Percentiles rank a stretch among this genome's conserved stretches.
Evolutionary conservation across 345 rosid genomes (phyloP).

Genomic region (Ailanthus altissimus): DNA sequence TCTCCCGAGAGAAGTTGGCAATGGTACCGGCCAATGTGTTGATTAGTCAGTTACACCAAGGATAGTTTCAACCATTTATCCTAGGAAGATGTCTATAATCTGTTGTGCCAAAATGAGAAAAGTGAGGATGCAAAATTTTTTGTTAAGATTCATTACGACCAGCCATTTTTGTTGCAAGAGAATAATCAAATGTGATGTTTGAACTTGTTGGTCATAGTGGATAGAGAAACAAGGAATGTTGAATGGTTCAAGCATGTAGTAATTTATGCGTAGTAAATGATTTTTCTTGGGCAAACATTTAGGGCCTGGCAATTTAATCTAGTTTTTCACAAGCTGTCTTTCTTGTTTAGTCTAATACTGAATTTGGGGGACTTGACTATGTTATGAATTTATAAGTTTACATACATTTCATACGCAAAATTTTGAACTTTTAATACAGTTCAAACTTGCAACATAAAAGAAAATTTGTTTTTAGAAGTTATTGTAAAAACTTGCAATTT

Average conservation of each 20-base stretch:
- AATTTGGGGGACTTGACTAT: too few relatives aligned
- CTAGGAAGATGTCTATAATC: constrained; percentile 22
- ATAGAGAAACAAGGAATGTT: not conserved
- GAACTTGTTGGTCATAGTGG: not conserved
- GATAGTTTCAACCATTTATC: constrained; percentile 19
- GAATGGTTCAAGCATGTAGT: not conserved
- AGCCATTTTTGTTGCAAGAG: not conserved
- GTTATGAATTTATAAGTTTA: too few relatives aligned
- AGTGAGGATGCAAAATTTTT: constrained; percentile 25
- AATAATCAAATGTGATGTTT: not conserved
- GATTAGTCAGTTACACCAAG: constrained; percentile 19
- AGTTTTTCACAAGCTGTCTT: too few relatives aligned
- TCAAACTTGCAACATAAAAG: too few relatives aligned
- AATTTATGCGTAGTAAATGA: not conserved
- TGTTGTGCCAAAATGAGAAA: constrained; percentile 23
- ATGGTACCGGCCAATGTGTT: constrained; percentile 5
- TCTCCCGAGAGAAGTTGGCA: constrained; percentile 16
- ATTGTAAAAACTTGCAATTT: too few relatives aligned
- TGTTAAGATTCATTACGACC: constrained; percentile 14
- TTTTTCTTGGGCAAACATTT: not conserved
- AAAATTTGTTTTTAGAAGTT: too few relatives aligned
- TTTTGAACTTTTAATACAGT: too few relatives aligned
- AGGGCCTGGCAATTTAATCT: not conserved
- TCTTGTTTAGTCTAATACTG: too few relatives aligned
- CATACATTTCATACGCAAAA: too few relatives aligned